phyloP scores from a whole-genome alignment of 1,139 yeast genomes.

The Wickerhamomyces sp. region DNA sequence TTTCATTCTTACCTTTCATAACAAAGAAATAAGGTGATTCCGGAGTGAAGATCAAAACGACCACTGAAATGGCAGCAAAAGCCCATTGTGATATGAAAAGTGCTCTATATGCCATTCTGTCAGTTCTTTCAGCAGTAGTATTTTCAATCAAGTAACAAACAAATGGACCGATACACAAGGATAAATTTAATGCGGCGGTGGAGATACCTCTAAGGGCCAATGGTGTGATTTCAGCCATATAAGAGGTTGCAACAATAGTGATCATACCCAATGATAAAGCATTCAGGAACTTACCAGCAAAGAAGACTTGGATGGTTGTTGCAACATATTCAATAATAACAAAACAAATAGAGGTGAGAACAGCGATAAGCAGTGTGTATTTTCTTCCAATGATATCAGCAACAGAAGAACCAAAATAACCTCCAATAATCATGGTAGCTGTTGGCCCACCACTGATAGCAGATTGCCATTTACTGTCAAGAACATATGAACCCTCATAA shows the following conservation, averaged over 20 bases:
- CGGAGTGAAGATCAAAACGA: constrained; percentile 18
- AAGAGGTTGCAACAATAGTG: constrained; percentile 17
- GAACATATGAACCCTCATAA: constrained; percentile 17
- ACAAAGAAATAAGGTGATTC: constrained; percentile 15
- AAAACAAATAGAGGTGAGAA: constrained; percentile 33
- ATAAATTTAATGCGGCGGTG: constrained; percentile 20
- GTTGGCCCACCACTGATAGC: constrained; percentile 29
- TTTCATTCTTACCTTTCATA: constrained; percentile 7
- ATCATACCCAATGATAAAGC: constrained; percentile 25
- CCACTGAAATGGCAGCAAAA: constrained; percentile 22
- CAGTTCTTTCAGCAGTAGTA: constrained; percentile 17
- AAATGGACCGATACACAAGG: constrained; percentile 27
- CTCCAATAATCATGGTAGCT: constrained; percentile 35
- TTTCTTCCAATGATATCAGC: constrained; percentile 56
- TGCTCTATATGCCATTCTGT: constrained; percentile 29
- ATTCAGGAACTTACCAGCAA: constrained; percentile 27
- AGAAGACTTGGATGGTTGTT: constrained; percentile 24
- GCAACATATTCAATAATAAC: constrained; percentile 25
- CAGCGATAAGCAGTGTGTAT: constrained; percentile 42
- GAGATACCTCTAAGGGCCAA: constrained; percentile 26
- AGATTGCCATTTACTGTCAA: constrained; percentile 29
- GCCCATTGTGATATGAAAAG: constrained; percentile 30
- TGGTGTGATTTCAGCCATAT: constrained; percentile 28
- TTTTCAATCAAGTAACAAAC: constrained; percentile 24
- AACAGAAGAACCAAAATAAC: constrained; percentile 47